Base-by-base conservation (phyloP, 768 basidiomycete species). In the Tulasnella sp. region DNA sequence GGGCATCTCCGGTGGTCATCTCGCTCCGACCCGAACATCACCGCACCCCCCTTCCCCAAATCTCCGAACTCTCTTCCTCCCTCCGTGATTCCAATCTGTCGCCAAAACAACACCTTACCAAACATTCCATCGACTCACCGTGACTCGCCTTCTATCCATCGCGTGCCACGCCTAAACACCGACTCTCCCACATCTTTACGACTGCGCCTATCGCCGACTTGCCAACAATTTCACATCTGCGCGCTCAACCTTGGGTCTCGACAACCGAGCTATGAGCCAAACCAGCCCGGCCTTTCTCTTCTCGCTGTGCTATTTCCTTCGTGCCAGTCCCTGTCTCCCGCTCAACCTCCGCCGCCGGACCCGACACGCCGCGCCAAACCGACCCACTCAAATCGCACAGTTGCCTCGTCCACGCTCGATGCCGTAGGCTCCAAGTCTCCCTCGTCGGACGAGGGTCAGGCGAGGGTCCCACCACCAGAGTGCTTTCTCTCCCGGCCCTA, bases 321-420 rank as follows among this genome's bases (percentile, higher is more conserved):
- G 46, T 29, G 46, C 46, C 4, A 7, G 17, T 39, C 49, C 32
- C 37, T 37, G 25, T 52, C 50, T n/a, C n/a, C n/a, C 50, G 25
- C 32, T 52, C 32, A 52, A 52, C 25, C 50, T 52, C 50, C 50
- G 50, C 50, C 50, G 50, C 50, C 50, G 50, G 37, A 35, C 37
- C 25, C 36, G 35, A 8, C 50, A 25, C 21, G 6, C 46, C 29
- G 27, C 37, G 37, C 37, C 32, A 23, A 36, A 36, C 25, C 37
- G 50, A 35, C 50, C 32, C 50, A 52, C 50, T 12, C 37, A 39
- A n/a, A n/a, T n/a, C n/a, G n/a, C n/a, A n/a, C n/a, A n/a, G n/a
- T n/a, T n/a, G n/a, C n/a, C n/a, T n/a, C n/a, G n/a, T n/a, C n/a
- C n/a, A n/a, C n/a, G n/a, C n/a, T n/a, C n/a, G n/a, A n/a, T n/a